These are phyloP conservation scores for Carnegiea gigantea DNA, from an alignment of 179 eudicot genomes.

Conservation along the genomic window DNA sequence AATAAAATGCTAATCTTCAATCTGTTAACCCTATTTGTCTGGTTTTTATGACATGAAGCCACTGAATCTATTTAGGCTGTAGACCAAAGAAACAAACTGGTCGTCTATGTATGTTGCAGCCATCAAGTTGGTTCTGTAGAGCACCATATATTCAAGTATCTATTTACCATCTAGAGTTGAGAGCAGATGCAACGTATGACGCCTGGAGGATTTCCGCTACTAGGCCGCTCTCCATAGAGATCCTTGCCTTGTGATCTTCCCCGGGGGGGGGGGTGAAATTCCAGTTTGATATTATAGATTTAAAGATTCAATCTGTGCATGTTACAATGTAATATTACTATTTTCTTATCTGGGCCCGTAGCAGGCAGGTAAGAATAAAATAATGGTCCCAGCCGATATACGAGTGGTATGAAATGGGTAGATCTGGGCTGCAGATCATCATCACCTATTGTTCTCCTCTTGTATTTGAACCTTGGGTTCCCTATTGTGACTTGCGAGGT, in stretches of 20 bases:
- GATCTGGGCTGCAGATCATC: too few species aligned
- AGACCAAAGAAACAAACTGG: neutral
- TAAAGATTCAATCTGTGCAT: too few species aligned
- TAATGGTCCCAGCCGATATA: too few species aligned
- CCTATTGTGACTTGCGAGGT: too few species aligned
- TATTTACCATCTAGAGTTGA: neutral
- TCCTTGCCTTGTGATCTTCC: neutral
- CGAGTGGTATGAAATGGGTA: too few species aligned
- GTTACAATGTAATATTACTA: too few species aligned
- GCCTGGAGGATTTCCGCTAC: neutral
- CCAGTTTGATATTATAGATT: too few species aligned
- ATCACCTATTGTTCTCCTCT: too few species aligned
- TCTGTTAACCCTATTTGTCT: neutral
- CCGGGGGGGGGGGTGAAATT: too few species aligned
- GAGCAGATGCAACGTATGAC: neutral
- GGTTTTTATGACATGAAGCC: neutral
- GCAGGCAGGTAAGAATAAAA: too few species aligned
- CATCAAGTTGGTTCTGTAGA: neutral
- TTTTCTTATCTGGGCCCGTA: too few species aligned
- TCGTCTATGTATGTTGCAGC: neutral
- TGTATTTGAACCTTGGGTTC: too few species aligned
- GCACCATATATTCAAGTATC: neutral
- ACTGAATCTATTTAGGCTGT: neutral
- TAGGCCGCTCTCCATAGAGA: neutral
- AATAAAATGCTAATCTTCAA: neutral